Base-by-base conservation (phyloP, 768 basidiomycete genomes). In the Candolleomyces eurysporus region DNA sequence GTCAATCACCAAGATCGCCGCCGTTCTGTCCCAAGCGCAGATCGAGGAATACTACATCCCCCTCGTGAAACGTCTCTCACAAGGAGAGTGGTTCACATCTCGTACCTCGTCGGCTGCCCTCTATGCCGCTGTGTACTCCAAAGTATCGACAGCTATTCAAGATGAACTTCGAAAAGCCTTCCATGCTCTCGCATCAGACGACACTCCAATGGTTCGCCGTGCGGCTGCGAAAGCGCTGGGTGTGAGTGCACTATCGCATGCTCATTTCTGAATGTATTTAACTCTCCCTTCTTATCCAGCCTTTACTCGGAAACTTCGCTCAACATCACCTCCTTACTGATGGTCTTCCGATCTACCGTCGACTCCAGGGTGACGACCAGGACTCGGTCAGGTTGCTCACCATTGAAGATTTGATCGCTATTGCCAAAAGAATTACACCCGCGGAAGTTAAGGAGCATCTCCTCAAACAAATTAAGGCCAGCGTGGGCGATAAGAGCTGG, bases 51-150 rank as follows among this genome's bases (percentile, higher is more conserved):
- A 85, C 73, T 96, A 94, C 77, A 87, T 98, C 61, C 97, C 97
- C 56, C 82, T 99, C 58, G 74, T 98, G 61, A 91, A 89, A 70
- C 87, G 95, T 57, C 83, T 99, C 56, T 89, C 94, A 2, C 84
- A 85, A 60, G 97, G 96, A 61, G 96, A 98, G 76, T 99, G 97
- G 97, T 98, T 98, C 79, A 98, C 97, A 13, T 96, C 95, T 5
- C 86, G 97, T 60, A 97, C 94, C 45, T 98, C 96, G 22, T 92
- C 96, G 43, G 94, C 94, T 61, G 92, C 96, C 9, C 83, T 99
- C 19, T 98, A 92, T 75, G 85, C 94, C 16, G 88, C 94, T 13
- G 92, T 94, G 39, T 99, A 98, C 72, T 78, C 86, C 32, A 90
- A 89, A 71, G 91, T 90, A 21, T 84, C 90, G 2, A 76, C 87